phyloP scores from a whole-genome alignment of 1,284 basidiomycete species.

The Ceratobasidium sp. region DNA sequence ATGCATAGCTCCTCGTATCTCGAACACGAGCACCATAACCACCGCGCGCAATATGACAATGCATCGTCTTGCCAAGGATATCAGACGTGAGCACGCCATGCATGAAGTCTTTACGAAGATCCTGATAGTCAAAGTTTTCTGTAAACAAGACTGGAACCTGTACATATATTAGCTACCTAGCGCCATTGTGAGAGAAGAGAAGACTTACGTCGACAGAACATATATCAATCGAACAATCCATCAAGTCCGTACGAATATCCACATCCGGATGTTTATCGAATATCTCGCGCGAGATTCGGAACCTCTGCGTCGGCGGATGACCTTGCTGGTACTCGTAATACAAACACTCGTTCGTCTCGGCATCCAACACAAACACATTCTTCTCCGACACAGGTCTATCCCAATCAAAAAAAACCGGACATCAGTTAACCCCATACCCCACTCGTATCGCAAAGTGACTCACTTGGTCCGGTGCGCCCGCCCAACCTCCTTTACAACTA shows the following conservation, averaged over 20 bases:
- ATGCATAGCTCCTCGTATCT: conserved; percentile 91
- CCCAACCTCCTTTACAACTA: conserved; percentile 87
- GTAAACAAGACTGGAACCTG: conserved; percentile 96
- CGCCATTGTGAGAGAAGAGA: too few species aligned
- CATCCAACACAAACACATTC: conserved; percentile 79
- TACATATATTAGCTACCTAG: too few species aligned
- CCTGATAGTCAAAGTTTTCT: conserved; percentile 98
- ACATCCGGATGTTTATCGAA: conserved; percentile 77
- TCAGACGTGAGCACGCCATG: conserved; percentile 97
- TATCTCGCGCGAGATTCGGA: conserved; percentile 77
- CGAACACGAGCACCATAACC: conserved; percentile 90
- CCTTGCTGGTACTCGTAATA: conserved; percentile 78
- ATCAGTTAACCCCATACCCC: conserved; percentile 51
- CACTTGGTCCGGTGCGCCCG: conserved; percentile 79
- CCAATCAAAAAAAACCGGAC: conserved; percentile 4
- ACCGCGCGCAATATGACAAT: conserved; percentile 86
- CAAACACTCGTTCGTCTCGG: conserved; percentile 80
- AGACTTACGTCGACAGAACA: conserved; percentile 86
- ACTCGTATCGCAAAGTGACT: conserved; percentile 53
- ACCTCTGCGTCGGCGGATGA: conserved; percentile 69
- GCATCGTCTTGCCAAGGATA: conserved; percentile 93
- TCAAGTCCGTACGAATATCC: conserved; percentile 86
- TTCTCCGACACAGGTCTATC: conserved; percentile 75
- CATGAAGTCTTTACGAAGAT: conserved; percentile 92
- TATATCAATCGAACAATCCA: conserved; percentile 90